A percentile compares a stretch with the other conserved stretches of the same genome.
Conservation (phyloP, 345 rosid species). For the Populus simonii region DNA sequence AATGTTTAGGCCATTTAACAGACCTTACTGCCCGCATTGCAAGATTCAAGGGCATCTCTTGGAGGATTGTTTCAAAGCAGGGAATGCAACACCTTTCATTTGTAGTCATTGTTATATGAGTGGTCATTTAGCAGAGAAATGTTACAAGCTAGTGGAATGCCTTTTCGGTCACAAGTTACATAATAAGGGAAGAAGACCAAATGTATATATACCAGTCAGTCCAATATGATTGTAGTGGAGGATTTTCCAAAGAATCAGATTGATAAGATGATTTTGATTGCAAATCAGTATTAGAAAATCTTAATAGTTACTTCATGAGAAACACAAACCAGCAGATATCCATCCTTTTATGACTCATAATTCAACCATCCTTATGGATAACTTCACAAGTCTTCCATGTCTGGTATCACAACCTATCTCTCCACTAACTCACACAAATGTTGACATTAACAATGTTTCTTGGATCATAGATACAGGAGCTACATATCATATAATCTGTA, state of each 20-base stretch:
- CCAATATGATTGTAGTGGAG: fast-evolving
- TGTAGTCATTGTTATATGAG: neutral
- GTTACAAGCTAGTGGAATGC: neutral
- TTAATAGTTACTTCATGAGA: too few relatives aligned
- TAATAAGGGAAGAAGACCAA: neutral
- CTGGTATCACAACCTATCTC: too few relatives aligned
- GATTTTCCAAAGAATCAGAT: fast-evolving
- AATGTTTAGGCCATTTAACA: fast-evolving
- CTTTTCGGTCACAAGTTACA: too few relatives aligned
- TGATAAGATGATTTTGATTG: neutral
- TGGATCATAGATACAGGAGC: too few relatives aligned
- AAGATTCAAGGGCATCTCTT: fast-evolving
- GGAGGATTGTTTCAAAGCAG: neutral
- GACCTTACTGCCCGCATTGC: fast-evolving
- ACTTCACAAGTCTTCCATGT: too few relatives aligned
- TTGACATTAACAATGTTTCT: too few relatives aligned
- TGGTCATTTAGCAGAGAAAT: neutral
- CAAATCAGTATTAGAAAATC: too few relatives aligned
- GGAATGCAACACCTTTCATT: neutral
- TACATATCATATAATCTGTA: too few relatives aligned
- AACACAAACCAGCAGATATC: neutral
- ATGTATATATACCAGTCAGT: fast-evolving
- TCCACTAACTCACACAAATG: too few relatives aligned
- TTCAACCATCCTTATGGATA: too few relatives aligned
- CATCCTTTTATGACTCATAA: too few relatives aligned